These are phyloP conservation scores for Diplodia sapinea DNA, from an alignment of 2,329 filamentous ascomycete species.

Conservation along the genomic window DNA sequence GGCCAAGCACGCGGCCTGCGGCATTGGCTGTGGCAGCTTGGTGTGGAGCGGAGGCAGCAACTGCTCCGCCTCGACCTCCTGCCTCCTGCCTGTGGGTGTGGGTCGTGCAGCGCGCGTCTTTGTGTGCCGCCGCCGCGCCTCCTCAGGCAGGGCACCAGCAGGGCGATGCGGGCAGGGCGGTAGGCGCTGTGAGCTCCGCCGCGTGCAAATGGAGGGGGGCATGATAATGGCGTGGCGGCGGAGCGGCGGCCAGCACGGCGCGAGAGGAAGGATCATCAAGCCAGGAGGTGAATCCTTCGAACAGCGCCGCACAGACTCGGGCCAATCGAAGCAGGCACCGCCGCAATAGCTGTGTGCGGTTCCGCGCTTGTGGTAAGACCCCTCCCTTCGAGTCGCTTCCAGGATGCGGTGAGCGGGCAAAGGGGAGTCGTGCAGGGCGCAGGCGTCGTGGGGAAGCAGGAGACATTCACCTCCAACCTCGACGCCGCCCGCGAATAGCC, in stretches of 20 bases:
- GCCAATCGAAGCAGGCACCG: conserved; percentile 14
- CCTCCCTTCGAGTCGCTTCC: neutral
- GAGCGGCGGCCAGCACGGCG: neutral
- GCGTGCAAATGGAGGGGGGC: neutral
- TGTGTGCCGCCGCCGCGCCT: no score
- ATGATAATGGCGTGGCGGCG: neutral
- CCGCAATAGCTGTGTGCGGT: conserved; percentile 14
- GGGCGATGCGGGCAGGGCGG: no score
- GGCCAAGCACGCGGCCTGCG: neutral
- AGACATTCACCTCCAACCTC: neutral
- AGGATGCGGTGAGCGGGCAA: conserved; percentile 17
- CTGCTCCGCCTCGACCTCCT: neutral
- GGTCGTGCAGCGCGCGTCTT: neutral
- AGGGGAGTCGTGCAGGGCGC: conserved; percentile 20
- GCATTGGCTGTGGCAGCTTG: neutral
- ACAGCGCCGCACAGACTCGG: conserved; percentile 23
- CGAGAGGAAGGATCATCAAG: conserved; percentile 22
- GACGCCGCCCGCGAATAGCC: neutral
- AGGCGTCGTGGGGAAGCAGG: neutral
- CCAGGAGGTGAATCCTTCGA: conserved; percentile 29
- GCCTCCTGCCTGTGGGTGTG: neutral
- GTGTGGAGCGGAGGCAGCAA: neutral
- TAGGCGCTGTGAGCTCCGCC: neutral
- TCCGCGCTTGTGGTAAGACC: conserved; percentile 12
- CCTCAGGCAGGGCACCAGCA: neutral